Conservation (phyloP, 2,329 filamentous ascomycete species). For the Zymoseptoria crescenta region DNA sequence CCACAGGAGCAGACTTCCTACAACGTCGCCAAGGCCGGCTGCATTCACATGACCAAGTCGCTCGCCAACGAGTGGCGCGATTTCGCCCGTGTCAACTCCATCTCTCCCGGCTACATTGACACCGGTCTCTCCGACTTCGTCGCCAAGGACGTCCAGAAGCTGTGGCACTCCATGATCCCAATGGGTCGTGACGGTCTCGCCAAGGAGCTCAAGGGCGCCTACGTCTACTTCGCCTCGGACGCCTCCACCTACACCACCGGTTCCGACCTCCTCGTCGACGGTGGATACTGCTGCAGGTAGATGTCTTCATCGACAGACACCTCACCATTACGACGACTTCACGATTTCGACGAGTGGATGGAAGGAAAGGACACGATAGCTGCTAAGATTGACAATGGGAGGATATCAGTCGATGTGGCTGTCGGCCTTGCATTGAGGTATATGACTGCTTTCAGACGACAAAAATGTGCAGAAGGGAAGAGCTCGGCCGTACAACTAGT, state of each 20-base stretch:
- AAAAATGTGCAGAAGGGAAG: neutral
- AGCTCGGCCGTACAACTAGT: neutral
- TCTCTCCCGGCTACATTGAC: conserved; percentile 62
- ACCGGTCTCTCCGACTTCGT: conserved; percentile 61
- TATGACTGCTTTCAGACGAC: neutral
- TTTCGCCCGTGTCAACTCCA: conserved; percentile 60
- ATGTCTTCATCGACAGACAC: conserved; percentile 3
- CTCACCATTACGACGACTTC: neutral
- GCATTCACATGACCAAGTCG: conserved; percentile 50
- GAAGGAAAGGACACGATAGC: neutral
- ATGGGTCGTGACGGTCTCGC: conserved; percentile 55
- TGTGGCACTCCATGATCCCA: conserved; percentile 55
- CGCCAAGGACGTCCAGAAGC: conserved; percentile 47
- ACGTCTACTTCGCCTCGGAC: conserved; percentile 47
- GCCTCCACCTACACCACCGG: conserved; percentile 46
- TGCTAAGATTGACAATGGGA: neutral
- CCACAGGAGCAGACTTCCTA: conserved; percentile 62
- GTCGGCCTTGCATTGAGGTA: neutral
- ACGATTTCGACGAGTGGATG: conserved; percentile 1
- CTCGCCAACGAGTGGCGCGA: conserved; percentile 63
- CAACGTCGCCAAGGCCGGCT: conserved; percentile 59
- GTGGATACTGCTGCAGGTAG: conserved; percentile 38
- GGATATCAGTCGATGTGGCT: neutral
- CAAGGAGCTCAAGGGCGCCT: conserved; percentile 57
- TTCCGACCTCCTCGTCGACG: conserved; percentile 44